Base-by-base conservation (phyloP, 2,329 filamentous ascomycete genomes). In the Stagonosporopsis vannaccii region DNA sequence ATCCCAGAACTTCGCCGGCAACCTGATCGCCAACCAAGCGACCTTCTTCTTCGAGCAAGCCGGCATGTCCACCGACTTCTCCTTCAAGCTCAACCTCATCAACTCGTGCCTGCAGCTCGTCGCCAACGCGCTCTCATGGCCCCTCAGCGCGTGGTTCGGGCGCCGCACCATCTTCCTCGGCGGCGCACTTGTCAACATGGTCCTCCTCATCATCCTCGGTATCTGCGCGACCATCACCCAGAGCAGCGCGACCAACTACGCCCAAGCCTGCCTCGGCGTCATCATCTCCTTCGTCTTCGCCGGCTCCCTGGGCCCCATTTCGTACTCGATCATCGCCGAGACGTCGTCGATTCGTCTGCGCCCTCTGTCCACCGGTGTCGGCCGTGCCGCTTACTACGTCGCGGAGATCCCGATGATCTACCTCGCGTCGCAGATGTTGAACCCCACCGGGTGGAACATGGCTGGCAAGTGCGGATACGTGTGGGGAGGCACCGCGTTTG, bases 311-410 rank as follows among this genome's bases (percentile, higher is more conserved):
- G 86, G 85, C 2, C 86, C 86, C n/a, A 84, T 84, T 35, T 87
- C 86, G 11, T 89, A 84, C 81, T 83, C 85, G 72, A 86, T 88
- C 65, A 88, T 88, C 45, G 85, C 83, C 57, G 86, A 88, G 74
- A 88, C 86, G 2, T 87, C 86, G 0, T 79, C 86, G 40, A 81
- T 88, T 52, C 85, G 86, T 59, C 85, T 89, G 40, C 74, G 86
- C 32, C 84, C 86, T 37, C 75, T 88, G 15, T 88, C 83, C 6
- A 88, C 86, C 22, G 86, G 85, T 74, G 74, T 88, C 47, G 86
- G 86, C 68, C 85, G 86, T 67, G 85, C 76, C 39, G 76, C 79
- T 8, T 89, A 89, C 79, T 88, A 88, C 73, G 63, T 86, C 13
- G 78, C 86, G 56, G 82, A 88, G 52, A 88, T 88, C 66, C 85